Percentiles rank a stretch among this genome's conserved stretches.
These are phyloP conservation scores for Cladosporium velox DNA, from an alignment of 2,329 filamentous ascomycete species.

Conservation along the genomic window DNA sequence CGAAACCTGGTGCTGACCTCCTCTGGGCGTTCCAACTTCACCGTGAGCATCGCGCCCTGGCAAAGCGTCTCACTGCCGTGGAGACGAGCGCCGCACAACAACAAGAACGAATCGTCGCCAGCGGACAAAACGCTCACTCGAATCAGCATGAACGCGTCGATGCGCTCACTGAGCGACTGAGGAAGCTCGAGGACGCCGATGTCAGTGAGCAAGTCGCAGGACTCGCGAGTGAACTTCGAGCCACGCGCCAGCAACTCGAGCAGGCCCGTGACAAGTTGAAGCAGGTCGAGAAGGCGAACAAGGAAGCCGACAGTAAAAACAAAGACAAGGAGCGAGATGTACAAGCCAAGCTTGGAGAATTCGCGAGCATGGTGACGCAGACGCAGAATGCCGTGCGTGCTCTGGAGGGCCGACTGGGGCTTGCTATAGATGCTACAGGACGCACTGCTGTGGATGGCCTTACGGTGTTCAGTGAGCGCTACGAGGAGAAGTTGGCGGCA, in stretches of 20 bases:
- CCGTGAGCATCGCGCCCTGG: conserved; percentile 36
- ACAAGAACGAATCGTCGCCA: neutral
- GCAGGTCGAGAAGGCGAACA: neutral
- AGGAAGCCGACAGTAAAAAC: neutral
- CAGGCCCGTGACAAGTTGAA: neutral
- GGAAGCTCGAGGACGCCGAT: conserved; percentile 6
- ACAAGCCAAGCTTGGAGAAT: neutral
- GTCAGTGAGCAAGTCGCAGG: conserved; percentile 3
- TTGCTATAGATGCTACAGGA: neutral
- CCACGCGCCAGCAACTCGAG: neutral
- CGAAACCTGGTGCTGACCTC: conserved; percentile 27
- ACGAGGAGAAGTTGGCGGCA: neutral
- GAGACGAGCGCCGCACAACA: conserved; percentile 25
- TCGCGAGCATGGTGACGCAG: neutral
- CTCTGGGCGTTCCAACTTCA: conserved; percentile 42
- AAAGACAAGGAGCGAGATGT: neutral
- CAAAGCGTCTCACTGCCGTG: conserved; percentile 35
- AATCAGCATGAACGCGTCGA: neutral
- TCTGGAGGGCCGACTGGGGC: neutral
- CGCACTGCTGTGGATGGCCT: neutral
- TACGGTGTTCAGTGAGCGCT: neutral
- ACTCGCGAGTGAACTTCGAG: conserved; percentile 1
- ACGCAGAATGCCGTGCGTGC: neutral
- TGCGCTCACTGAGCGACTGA: conserved; percentile 61
- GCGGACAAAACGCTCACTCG: neutral